A percentile compares a stretch with the other conserved stretches of the same genome.
Conservation (phyloP, 2,329 filamentous ascomycete species). For the Sclerotinia sclerotiorum region DNA sequence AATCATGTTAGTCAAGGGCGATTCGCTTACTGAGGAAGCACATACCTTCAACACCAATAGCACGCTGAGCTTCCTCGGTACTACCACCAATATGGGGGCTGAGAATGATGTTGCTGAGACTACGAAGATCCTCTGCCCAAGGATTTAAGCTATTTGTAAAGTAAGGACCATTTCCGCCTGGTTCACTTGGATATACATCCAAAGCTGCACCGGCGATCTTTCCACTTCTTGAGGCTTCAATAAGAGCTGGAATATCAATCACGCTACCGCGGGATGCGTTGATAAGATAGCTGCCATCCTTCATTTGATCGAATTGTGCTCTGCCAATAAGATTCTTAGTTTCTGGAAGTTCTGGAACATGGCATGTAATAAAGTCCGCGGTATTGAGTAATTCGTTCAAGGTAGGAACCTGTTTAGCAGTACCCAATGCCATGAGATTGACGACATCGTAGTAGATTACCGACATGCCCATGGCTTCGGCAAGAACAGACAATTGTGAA, state of each 20-base stretch:
- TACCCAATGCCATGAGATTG: conserved; percentile 92
- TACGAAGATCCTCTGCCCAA: conserved; percentile 83
- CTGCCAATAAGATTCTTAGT: conserved; percentile 90
- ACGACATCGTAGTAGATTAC: conserved; percentile 97
- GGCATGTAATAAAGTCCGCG: conserved; percentile 90
- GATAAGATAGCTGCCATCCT: conserved; percentile 87
- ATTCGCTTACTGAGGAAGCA: neutral
- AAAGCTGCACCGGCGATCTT: conserved; percentile 93
- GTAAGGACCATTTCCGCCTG: conserved; percentile 90
- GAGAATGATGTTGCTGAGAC: conserved; percentile 87
- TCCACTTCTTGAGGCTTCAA: conserved; percentile 80
- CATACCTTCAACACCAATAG: conserved; percentile 82
- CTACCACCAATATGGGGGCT: conserved; percentile 97
- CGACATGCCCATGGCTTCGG: conserved; percentile 96
- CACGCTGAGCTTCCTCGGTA: conserved; percentile 95
- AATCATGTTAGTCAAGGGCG: conserved; percentile 13
- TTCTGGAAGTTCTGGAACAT: conserved; percentile 91
- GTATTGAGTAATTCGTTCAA: conserved; percentile 73
- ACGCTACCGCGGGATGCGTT: conserved; percentile 94
- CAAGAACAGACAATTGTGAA: conserved; percentile 89
- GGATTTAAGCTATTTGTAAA: conserved; percentile 81
- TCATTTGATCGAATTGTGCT: conserved; percentile 82
- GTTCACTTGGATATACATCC: conserved; percentile 94
- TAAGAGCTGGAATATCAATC: conserved; percentile 88
- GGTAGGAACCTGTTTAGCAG: conserved; percentile 76